Evolutionary conservation across 306 rosid species (phyloP).

Genomic region (Echinosophora koreensis): DNA sequence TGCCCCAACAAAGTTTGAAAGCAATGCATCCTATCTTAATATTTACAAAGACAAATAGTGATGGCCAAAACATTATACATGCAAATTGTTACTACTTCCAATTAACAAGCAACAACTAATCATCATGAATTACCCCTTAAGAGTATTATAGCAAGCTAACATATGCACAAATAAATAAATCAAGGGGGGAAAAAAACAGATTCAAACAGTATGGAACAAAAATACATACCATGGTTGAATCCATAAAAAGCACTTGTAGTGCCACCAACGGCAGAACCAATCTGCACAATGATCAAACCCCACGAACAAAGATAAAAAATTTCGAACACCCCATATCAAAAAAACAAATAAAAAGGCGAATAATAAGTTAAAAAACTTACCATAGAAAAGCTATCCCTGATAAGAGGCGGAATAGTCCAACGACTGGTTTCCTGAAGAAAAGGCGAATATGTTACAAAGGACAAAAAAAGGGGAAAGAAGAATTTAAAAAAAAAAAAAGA

Average conservation of each 20-base stretch:
- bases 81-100: conserved; percentile 4
- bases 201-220: neutral
- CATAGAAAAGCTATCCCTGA: conserved; percentile 84
- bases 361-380: conserved; percentile 37
- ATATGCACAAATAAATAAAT: conserved; percentile 1
- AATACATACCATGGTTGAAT: conserved; percentile 68
- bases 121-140: neutral
- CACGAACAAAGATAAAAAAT: conserved; percentile 8
- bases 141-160: conserved; percentile 3
- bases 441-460: neutral
- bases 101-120: neutral
- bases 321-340: neutral
- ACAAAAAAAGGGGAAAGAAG: neutral
- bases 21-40: neutral
- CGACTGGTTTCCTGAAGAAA: conserved; percentile 62
- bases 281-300: conserved; percentile 49
- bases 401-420: conserved; percentile 69
- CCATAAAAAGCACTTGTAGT: conserved; percentile 83
- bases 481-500: neutral
- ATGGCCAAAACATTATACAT: neutral
- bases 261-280: conserved; percentile 87
- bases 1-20: neutral
- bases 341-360: neutral
- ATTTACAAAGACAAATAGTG: neutral
- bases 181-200: neutral